Evolutionary conservation across 495 filamentous ascomycete genomes (phyloP).

Genomic region (Apiosordaria backusii): DNA sequence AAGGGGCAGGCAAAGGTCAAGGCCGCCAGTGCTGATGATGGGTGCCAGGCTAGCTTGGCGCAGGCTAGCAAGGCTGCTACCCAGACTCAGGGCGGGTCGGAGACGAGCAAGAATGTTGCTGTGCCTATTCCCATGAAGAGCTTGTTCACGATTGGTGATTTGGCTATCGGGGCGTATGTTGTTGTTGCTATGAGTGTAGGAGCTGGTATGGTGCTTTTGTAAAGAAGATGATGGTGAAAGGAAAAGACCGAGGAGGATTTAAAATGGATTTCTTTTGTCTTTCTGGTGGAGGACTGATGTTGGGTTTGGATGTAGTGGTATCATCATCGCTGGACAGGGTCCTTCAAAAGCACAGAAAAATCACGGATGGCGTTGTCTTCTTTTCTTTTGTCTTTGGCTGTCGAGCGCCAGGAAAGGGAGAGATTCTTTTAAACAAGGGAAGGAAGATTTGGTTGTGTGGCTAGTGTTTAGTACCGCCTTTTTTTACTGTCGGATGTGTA

Average conservation of each 20-base stretch:
- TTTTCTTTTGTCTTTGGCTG: too few species aligned
- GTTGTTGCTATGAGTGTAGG: constrained; percentile 64
- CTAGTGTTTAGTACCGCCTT: not conserved
- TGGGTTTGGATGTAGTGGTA: not conserved
- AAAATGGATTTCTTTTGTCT: not conserved
- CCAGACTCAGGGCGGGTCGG: constrained; percentile 35
- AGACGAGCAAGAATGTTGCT: constrained; percentile 32
- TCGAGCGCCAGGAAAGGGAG: not conserved
- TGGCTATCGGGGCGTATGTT: constrained; percentile 66
- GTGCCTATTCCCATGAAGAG: constrained; percentile 44
- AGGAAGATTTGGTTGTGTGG: not conserved
- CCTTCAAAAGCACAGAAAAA: not conserved
- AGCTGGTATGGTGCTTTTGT: constrained; percentile 73
- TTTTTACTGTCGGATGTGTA: not conserved
- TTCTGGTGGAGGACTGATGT: not conserved
- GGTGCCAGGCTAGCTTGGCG: constrained; percentile 38
- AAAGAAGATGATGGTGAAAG: constrained; percentile 28
- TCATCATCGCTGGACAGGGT: not conserved
- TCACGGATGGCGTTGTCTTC: not conserved
- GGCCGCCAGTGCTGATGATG: constrained; percentile 10
- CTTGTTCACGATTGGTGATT: constrained; percentile 57
- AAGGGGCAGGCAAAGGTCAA: constrained; percentile 36
- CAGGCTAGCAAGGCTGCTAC: constrained; percentile 45
- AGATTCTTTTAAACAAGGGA: not conserved
- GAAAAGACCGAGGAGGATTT: not conserved